Conservation (phyloP, 306 rosid species). For the Urtica urens region DNA sequence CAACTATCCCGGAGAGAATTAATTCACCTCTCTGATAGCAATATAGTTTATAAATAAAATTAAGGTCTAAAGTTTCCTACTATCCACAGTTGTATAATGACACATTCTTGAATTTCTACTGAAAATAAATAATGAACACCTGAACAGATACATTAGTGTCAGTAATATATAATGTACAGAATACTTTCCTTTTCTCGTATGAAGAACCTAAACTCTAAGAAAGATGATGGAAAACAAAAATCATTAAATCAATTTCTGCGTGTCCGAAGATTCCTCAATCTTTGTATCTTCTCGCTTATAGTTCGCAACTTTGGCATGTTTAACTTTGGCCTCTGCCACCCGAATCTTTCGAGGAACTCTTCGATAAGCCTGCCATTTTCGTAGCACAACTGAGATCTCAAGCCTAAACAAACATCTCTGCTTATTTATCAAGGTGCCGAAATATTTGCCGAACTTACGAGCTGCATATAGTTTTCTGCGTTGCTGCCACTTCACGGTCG, state of each 20-base stretch:
- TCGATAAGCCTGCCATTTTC: conserved; percentile 59
- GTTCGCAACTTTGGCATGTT: conserved; percentile 21
- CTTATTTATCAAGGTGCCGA: not conserved
- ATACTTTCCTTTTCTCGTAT: not conserved
- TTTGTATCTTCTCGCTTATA: conserved; percentile 18
- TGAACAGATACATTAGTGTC: not conserved
- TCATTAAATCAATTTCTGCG: not conserved
- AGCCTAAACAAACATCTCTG: not conserved
- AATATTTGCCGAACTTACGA: conserved; percentile 38
- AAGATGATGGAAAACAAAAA: not conserved
- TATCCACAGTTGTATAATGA: too few relatives aligned
- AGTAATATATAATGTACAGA: not conserved
- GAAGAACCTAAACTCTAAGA: not conserved
- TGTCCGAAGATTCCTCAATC: conserved; percentile 11
- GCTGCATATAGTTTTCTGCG: conserved; percentile 81
- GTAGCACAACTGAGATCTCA: conserved; percentile 5
- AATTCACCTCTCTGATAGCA: too few relatives aligned
- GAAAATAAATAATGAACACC: too few relatives aligned
- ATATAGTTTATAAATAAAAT: too few relatives aligned
- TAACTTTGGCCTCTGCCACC: conserved; percentile 54
- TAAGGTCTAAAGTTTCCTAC: too few relatives aligned
- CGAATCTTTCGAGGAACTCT: conserved; percentile 66
- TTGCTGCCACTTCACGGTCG: conserved; percentile 57
- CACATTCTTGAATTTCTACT: too few relatives aligned
- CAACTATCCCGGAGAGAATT: too few relatives aligned